phyloP scores from a whole-genome alignment of 2,329 filamentous ascomycete genomes.

The Aspergillus uvarum region DNA sequence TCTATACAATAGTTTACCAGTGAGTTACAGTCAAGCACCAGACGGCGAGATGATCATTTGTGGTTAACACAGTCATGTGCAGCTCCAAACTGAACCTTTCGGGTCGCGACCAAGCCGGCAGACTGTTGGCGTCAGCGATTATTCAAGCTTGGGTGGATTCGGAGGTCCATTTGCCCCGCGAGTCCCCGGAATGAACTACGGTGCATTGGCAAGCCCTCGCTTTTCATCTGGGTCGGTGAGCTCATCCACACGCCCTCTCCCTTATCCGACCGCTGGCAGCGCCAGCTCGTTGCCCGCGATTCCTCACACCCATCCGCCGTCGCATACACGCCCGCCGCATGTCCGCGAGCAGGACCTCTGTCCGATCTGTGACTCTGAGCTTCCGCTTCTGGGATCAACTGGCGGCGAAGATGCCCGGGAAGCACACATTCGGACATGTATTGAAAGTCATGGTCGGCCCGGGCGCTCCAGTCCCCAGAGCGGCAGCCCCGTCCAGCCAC shows the following conservation, averaged over 20 bases:
- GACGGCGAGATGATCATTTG: background rate
- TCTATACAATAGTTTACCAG: slow-evolving; percentile 11
- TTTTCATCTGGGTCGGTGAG: slow-evolving; percentile 1
- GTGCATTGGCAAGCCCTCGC: slow-evolving; percentile 15
- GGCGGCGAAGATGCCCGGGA: slow-evolving; percentile 45
- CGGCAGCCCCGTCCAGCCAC: slow-evolving; percentile 22
- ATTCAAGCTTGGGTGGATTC: slow-evolving; percentile 16
- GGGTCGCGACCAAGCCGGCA: slow-evolving; percentile 24
- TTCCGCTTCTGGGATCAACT: slow-evolving; percentile 40
- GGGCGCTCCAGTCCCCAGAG: slow-evolving; percentile 20
- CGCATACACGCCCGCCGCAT: slow-evolving; percentile 16
- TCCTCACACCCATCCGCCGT: slow-evolving; percentile 2
- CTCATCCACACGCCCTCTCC: slow-evolving; percentile 12
- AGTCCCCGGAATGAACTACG: slow-evolving; percentile 19
- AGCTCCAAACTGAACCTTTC: slow-evolving; percentile 15
- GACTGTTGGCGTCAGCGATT: slow-evolving; percentile 29
- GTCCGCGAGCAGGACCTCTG: slow-evolving; percentile 48
- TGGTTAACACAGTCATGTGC: slow-evolving; percentile 6
- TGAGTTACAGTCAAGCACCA: slow-evolving; percentile 11
- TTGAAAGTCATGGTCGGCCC: slow-evolving; percentile 35
- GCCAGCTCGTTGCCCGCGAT: slow-evolving; percentile 9
- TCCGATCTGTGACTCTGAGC: slow-evolving; percentile 44
- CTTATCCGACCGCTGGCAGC: slow-evolving; percentile 4
- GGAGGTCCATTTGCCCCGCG: slow-evolving; percentile 16
- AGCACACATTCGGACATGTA: slow-evolving; percentile 47